Base-by-base conservation (phyloP, 768 basidiomycete species). In the Favolaschia claudopus region DNA sequence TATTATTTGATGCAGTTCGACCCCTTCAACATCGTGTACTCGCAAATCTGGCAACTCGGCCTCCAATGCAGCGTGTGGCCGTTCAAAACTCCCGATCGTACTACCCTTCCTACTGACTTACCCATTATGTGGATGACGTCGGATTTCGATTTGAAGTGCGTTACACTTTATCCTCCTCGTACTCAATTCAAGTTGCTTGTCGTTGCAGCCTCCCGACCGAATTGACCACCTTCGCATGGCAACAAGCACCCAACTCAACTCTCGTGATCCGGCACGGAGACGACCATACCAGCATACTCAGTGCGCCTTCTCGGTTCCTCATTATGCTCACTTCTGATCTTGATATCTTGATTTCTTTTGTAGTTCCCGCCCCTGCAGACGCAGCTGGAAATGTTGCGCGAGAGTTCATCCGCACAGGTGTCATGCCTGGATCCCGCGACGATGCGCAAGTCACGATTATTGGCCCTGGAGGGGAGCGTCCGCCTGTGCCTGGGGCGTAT, bases 221-320 rank as follows among this genome's bases (percentile, higher is more conserved):
- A 38, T 39, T 60, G 3, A 36, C 63, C 7, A 64, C 63, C 43
- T 60, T 60, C 19, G 47, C 58, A 4, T 60, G 46, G 46, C 28
- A 60, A 25, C 58, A 60, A 9, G 47, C 63, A 7, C 63, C 58
- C 27, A 44, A 60, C 1, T 60, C 63, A 4, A 51, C 53, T 3
- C 36, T 64, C 27, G 58, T 64, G 27, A 46, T 60, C 38, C 47
- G 63, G 19, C 63, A 64, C 44, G 63, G 63, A 4, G 63, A 64
- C 32, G 58, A 60, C 60, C 54, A 72, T 58, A 43, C 67, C 66
- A 22, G 62, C 52, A 20, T 60, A 29, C 40, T 45, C 10, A 8
- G 58, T 64, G 10, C 1, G 58, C 56, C 28, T 39, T 14, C 32
- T 14, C 39, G 19, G 15, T n/a, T 40, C 13, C n/a, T 20, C 31